Evolutionary conservation across 2,329 filamentous ascomycete species (phyloP), one percentile per base, ranked within the genome.

Genomic region (Byssothecium circinans): DNA sequence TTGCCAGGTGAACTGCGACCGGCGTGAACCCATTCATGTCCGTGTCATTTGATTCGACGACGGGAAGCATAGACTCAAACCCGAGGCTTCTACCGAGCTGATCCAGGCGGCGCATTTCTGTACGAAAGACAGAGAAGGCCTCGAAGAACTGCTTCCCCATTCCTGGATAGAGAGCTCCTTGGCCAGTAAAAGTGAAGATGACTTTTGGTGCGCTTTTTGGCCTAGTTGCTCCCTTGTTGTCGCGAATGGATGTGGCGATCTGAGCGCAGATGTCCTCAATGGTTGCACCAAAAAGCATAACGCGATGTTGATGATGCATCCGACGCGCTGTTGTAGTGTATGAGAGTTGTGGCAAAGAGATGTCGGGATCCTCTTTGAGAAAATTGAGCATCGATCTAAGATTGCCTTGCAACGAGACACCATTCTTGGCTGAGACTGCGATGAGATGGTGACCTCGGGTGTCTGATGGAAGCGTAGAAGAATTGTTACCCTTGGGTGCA

Each of bases 111-210:
- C 54, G 36, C 8, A 75, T 60, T 2, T 70, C 50, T 1, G 51
- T 20, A 4, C 66, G 58, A 59, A 72, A 74, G 7, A 38, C 40
- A 11, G 56, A 39, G 1, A 48, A 49, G 11, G 60, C 32, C 18
- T 63, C 38, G 27, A 56, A 56, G 2, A 65, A 43, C 34, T 58
- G 41, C 14, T 43, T 36, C 23, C 40, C 44, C 49, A 63, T 54
- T 0, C 34, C 44, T 8, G 44, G 43, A 43, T 68, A 62, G 1
- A 44, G 56, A 3, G 64, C 49, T 3, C 73, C 73, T 56, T 74
- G 70, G 6, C 72, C 71, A 20, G 72, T 73, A 50, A 74, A 74
- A 11, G 58, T 52, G 45, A 78, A 76, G 33, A 10, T 45, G 4
- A 50, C 50, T 18, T 18, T 18, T 15, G 38, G 27, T 22, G 51